Base-by-base conservation (phyloP, 495 filamentous ascomycete genomes). In the Xylona heveae region DNA sequence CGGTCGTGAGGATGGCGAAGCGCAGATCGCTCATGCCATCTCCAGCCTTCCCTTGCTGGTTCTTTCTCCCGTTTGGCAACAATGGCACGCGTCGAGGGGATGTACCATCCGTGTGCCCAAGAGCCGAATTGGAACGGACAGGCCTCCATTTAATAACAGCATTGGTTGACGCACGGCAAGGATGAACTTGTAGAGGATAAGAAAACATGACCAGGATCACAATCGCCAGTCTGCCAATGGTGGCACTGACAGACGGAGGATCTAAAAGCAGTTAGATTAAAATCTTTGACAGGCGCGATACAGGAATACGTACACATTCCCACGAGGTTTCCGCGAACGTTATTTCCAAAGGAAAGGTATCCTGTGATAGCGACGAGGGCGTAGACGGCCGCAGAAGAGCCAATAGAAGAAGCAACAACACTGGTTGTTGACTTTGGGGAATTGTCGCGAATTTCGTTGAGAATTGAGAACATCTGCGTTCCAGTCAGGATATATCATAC, bases 171-270 rank as follows among this genome's bases (percentile, higher is more conserved):
- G 88, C 88, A 33, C 88, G 67, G 51, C 85, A 94, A 2, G 88
- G 88, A 53, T 97, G 88, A 27, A 88, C 69, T 54, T 97, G 88
- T 2, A 97, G 64, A 5, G 88, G 90, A 38, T 94, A 88, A 16
- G 81, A 91, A 53, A 95, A 95, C 62, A 91, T 82, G 37, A 97
- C 90, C 6, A 97, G 72, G 43, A 94, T 64, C 36, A 97, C 88
- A 43, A 97, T 97, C 29, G 88, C 90, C 5, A 79, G 80, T 40
- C 83, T 78, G 31, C 78, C 88, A 38, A 97, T 85, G 4, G 84
- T 95, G 5, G 85, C 83, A 19, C 69, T 66, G 25, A 84, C 52
- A 0, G 81, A 81, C 2, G 79, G 67, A 3, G 71, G 57, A 45
- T 95, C 64, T 70, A 36, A 6, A 29, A 12, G 4, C 14, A 9